A percentile compares a stretch with the other conserved stretches of the same genome.
Conservation (phyloP, 306 rosid species). For the Potentilla sterilis region DNA sequence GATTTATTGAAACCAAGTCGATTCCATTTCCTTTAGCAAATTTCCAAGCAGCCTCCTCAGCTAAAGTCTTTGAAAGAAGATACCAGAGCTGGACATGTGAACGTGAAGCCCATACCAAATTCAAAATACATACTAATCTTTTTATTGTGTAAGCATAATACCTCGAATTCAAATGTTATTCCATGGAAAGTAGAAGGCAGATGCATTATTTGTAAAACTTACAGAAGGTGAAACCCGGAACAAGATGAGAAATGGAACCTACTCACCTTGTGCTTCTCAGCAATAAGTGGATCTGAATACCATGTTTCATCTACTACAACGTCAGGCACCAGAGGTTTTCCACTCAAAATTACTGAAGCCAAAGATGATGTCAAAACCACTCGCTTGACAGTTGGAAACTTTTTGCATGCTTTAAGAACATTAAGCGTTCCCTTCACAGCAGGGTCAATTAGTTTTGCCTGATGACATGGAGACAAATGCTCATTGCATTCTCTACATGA, state of each 20-base stretch:
- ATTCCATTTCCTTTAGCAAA: slow-evolving; percentile 29
- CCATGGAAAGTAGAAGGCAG: background rate
- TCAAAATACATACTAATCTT: background rate
- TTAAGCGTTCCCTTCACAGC: slow-evolving; percentile 36
- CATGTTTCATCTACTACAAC: slow-evolving; percentile 29
- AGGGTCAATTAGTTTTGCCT: slow-evolving; percentile 30
- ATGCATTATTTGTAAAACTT: background rate
- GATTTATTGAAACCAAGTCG: slow-evolving; percentile 28
- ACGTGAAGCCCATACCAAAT: background rate
- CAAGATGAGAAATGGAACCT: background rate
- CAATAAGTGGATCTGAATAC: slow-evolving; percentile 14
- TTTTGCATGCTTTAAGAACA: slow-evolving; percentile 27
- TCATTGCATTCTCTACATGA: background rate
- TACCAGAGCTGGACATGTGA: slow-evolving; percentile 17
- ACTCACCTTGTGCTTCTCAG: slow-evolving; percentile 20
- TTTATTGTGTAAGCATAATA: background rate
- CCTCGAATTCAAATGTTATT: background rate
- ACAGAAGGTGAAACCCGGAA: background rate
- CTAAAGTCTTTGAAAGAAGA: slow-evolving; percentile 27
- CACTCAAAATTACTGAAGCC: background rate
- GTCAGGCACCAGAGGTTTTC: slow-evolving; percentile 20
- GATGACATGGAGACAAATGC: background rate
- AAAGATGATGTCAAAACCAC: slow-evolving; percentile 36
- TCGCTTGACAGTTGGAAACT: slow-evolving; percentile 9
- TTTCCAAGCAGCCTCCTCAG: slow-evolving; percentile 40